Conservation (phyloP, 768 basidiomycete genomes). For the Leccinum disarticulatum region DNA sequence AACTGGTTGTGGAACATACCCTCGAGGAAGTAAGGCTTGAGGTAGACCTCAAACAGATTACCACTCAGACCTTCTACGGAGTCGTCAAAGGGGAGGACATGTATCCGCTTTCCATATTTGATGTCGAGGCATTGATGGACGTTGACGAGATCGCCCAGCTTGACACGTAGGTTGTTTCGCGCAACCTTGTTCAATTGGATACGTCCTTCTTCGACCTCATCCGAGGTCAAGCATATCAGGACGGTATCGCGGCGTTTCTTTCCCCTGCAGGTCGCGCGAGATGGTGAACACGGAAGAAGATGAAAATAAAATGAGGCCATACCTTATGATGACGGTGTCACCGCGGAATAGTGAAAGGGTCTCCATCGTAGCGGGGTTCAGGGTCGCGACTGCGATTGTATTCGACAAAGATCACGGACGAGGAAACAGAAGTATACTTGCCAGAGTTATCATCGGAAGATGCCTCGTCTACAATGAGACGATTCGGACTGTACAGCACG, state of each 20-base stretch:
- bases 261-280: slow-evolving; percentile 51
- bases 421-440: slow-evolving; percentile 33
- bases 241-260: slow-evolving; percentile 99
- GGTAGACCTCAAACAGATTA: slow-evolving; percentile 97
- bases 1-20: slow-evolving; percentile 41
- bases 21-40: slow-evolving; percentile 99
- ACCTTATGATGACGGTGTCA: slow-evolving; percentile 95
- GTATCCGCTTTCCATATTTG: slow-evolving; percentile 98
- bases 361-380: slow-evolving; percentile 98
- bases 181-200: slow-evolving; percentile 99
- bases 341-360: slow-evolving; percentile 89
- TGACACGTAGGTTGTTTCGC: slow-evolving; percentile 97
- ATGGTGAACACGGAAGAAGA: not conserved
- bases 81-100: slow-evolving; percentile 97
- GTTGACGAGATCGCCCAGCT: slow-evolving; percentile 93
- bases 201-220: slow-evolving; percentile 97
- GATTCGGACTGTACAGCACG: slow-evolving; percentile 75
- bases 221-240: slow-evolving; percentile 92
- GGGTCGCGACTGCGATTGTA: slow-evolving; percentile 69
- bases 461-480: slow-evolving; percentile 95
- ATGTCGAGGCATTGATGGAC: slow-evolving; percentile 97
- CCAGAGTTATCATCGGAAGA: slow-evolving; percentile 95
- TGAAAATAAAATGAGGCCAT: slow-evolving; percentile 19
- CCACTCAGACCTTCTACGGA: slow-evolving; percentile 97
- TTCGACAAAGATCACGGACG: slow-evolving; percentile 17